Percentiles rank a stretch among this genome's conserved stretches.
These are phyloP conservation scores for Exsudoporus frostii DNA, from an alignment of 768 basidiomycete species.

Conservation along the genomic window DNA sequence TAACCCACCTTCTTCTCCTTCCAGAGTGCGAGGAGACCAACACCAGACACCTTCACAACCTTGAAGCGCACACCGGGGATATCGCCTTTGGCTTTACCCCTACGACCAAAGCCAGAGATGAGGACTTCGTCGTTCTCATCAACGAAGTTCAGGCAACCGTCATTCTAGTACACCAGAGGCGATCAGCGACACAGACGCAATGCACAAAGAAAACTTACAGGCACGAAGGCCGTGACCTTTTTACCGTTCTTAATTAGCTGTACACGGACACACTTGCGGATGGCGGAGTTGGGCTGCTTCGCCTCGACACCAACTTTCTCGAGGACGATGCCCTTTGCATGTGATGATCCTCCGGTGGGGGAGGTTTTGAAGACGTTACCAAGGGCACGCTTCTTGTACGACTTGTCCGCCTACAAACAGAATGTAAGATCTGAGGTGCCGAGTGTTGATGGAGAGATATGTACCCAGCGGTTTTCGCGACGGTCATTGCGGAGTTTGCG, in stretches of 20 bases:
- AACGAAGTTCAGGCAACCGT: constrained; percentile 97
- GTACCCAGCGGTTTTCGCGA: constrained; percentile 95
- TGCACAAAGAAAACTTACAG: constrained; percentile 50
- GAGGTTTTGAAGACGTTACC: constrained; percentile 99
- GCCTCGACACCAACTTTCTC: constrained; percentile 99
- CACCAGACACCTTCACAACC: constrained; percentile 99
- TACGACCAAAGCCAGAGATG: constrained; percentile 99
- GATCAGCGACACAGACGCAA: constrained; percentile 2
- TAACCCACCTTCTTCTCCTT: constrained; percentile 94
- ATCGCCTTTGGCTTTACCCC: constrained; percentile 99
- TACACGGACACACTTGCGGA: constrained; percentile 99
- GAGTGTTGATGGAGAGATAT: constrained; percentile 28
- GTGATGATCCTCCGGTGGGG: constrained; percentile 97
- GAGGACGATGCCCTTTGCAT: constrained; percentile 99
- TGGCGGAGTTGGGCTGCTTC: constrained; percentile 99
- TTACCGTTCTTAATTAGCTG: constrained; percentile 99
- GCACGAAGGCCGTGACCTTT: constrained; percentile 99
- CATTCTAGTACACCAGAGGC: constrained; percentile 54
- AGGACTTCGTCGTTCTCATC: constrained; percentile 99
- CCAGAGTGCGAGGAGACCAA: constrained; percentile 97
- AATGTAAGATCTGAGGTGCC: constrained; percentile 13
- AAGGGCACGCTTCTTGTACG: constrained; percentile 98
- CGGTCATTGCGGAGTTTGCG: constrained; percentile 95
- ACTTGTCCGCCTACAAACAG: constrained; percentile 80
- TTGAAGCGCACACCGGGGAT: constrained; percentile 99